phyloP scores from a whole-genome alignment of 164 flowering plant species.

The Taxillus chinensis region DNA sequence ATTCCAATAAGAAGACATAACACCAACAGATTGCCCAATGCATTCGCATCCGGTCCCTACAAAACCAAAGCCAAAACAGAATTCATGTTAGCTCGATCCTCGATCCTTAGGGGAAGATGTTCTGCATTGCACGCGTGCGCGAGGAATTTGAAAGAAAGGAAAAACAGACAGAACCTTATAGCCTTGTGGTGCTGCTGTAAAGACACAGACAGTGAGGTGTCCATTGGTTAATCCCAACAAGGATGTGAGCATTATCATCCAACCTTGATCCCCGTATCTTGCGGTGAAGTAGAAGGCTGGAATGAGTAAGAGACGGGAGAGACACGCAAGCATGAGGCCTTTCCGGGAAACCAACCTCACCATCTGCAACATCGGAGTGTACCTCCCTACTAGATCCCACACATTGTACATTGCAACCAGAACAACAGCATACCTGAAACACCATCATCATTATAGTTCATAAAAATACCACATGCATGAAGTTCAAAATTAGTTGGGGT shows the following conservation, averaged over 20 bases:
- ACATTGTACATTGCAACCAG: conserved; percentile 44
- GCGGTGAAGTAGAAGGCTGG: conserved; percentile 59
- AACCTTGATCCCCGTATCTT: conserved; percentile 56
- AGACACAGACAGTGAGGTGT: conserved; percentile 49
- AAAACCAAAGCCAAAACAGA: no score
- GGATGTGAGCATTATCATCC: conserved; percentile 53
- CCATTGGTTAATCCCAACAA: conserved; percentile 54
- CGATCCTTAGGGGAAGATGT: no score
- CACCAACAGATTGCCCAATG: no score
- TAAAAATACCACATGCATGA: no score
- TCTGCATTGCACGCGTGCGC: no score
- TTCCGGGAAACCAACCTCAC: conserved; percentile 38
- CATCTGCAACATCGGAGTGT: conserved; percentile 28
- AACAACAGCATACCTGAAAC: conserved; percentile 47
- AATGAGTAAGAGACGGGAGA: conserved; percentile 37
- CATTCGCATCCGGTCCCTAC: no score
- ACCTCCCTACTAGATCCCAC: conserved; percentile 42
- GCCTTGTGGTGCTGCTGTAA: conserved; percentile 54
- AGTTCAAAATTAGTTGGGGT: no score
- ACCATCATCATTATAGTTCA: not conserved
- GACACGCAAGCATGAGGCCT: conserved; percentile 29
- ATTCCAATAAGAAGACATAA: no score
- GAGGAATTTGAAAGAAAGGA: not conserved
- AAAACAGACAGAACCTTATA: conserved; percentile 33
- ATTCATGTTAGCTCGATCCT: no score